Conservation (phyloP, 768 basidiomycete genomes). For the Termitomyces sp. region DNA sequence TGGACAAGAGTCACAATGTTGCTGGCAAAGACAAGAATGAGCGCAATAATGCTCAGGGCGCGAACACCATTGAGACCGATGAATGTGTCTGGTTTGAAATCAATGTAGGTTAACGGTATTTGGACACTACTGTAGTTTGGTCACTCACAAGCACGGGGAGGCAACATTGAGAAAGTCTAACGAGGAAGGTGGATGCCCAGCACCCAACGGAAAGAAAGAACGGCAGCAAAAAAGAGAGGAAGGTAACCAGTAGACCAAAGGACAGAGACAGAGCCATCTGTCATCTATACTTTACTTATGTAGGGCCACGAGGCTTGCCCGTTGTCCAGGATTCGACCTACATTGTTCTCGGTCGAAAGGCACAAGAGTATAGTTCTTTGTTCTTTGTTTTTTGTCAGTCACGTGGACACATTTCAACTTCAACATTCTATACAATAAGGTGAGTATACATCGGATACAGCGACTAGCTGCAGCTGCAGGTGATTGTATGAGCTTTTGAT, state of each 20-base stretch:
- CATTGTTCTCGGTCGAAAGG: conserved; percentile 1
- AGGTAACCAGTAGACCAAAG: background rate
- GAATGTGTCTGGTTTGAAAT: conserved; percentile 43
- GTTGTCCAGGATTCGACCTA: background rate
- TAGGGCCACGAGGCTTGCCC: background rate
- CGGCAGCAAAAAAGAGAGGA: conserved; percentile 11
- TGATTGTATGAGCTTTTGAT: too few species aligned
- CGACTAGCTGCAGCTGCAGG: too few species aligned
- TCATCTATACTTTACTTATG: conserved; percentile 1
- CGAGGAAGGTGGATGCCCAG: conserved; percentile 15
- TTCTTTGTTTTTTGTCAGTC: conserved; percentile 1
- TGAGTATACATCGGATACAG: too few species aligned
- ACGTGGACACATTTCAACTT: too few species aligned
- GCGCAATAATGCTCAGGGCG: conserved; percentile 68
- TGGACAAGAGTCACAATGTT: conserved; percentile 69
- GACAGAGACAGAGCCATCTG: background rate
- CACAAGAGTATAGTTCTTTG: background rate
- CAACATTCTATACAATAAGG: too few species aligned
- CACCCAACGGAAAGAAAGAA: conserved; percentile 13
- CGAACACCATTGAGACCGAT: conserved; percentile 78
- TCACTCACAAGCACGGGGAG: conserved; percentile 19
- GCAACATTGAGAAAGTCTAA: conserved; percentile 11
- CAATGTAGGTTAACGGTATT: background rate
- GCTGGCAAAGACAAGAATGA: conserved; percentile 76
- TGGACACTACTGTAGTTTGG: background rate